Base-by-base conservation (phyloP, 2,329 filamentous ascomycete species). In the Neurospora sp. region DNA sequence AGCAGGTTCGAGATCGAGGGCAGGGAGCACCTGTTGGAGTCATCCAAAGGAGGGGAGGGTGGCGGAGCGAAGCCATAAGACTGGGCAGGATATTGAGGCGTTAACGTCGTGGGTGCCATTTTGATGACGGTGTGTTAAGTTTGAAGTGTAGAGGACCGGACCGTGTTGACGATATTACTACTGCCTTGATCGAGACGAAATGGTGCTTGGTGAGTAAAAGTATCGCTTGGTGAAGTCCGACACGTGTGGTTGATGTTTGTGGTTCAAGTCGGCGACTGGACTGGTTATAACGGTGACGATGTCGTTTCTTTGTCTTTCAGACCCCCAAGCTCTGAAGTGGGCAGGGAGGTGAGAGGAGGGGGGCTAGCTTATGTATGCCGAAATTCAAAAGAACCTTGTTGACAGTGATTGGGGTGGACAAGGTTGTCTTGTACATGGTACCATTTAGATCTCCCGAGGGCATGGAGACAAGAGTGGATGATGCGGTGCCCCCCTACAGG, bases 1-100 rank as follows among this genome's bases (percentile, higher is more conserved):
- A 98, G 85, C 70, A 98, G 86, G 79, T 93, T 95, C 43, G 93
- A 97, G 79, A 98, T 97, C 46, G 95, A 97, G 23, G 95, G 95
- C 70, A 98, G 84, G 68, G 93, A 97, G 77, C 91, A 96, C 82
- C 91, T 94, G 74, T 89, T 83, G 66, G 82, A 81, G 77, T 93
- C 91, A 76, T 93, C 91, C 78, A 91, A 89, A 62, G 91, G 90
- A 72, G 91, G 91, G 74, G 91, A 93, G 39, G 91, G 91, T 69
- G 90, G 91, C 68, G 89, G 86, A 76, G 81, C 77, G 76, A 86
- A 86, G 76, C 81, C 80, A 78, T 86, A 86, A 71, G 85, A 83
- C 74, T 84, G 83, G 72, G 80, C 80, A 70, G 80, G 76, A 75
- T 86, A 85, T 72, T 80, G 79, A 72, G 81, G 79, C 69, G 79